Percentiles rank a stretch among this genome's conserved stretches.
phyloP scores from a whole-genome alignment of 2,329 filamentous ascomycete genomes.

The Calcarisporium arbuscula region DNA sequence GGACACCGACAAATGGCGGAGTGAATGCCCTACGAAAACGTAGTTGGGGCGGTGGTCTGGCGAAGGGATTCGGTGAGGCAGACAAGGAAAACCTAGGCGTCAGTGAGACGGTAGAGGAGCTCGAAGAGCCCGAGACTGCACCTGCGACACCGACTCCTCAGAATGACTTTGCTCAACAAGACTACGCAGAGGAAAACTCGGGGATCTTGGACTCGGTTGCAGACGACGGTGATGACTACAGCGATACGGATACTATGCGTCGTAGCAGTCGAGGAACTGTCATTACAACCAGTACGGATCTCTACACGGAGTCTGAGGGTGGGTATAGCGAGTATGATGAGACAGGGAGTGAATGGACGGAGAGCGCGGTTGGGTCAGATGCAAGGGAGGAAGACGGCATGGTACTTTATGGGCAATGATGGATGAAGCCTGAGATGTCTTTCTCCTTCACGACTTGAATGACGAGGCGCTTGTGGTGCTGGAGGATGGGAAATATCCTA shows the following conservation, averaged over 20 bases:
- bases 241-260: conserved; percentile 45
- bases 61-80: conserved; percentile 45
- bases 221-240: conserved; percentile 21
- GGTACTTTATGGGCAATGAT: conserved; percentile 25
- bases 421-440: not conserved
- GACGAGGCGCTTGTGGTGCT: not conserved
- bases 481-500: not conserved
- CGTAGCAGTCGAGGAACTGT: conserved; percentile 42
- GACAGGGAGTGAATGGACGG: conserved; percentile 42
- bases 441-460: not conserved
- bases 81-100: conserved; percentile 59
- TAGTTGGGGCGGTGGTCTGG: conserved; percentile 56
- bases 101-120: conserved; percentile 58
- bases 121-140: conserved; percentile 25
- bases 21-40: conserved; percentile 56
- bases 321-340: conserved; percentile 33
- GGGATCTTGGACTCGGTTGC: conserved; percentile 15
- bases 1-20: conserved; percentile 42
- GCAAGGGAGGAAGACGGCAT: conserved; percentile 24
- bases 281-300: conserved; percentile 33
- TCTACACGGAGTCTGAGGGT: conserved; percentile 29
- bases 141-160: conserved; percentile 7
- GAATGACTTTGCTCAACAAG: not conserved
- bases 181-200: conserved; percentile 15
- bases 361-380: conserved; percentile 18